A percentile compares a stretch with the other conserved stretches of the same genome.
Evolutionary conservation across 805 yeast species (phyloP).

Genomic region (Priceomyces haplophilus): DNA sequence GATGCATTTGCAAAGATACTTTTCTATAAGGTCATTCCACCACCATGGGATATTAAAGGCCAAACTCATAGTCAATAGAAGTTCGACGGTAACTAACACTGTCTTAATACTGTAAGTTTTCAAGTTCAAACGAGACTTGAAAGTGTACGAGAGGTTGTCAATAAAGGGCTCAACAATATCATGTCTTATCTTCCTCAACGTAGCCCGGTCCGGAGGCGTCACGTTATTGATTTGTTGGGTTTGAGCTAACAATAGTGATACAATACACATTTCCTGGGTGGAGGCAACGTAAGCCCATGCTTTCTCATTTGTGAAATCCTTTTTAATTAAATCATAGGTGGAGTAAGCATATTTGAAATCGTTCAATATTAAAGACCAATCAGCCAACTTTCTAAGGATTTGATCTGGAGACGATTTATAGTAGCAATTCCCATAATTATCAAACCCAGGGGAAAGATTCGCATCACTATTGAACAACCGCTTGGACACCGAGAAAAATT

Average conservation of each 20-base stretch:
- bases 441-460: constrained; percentile 33
- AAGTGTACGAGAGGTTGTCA: constrained; percentile 73
- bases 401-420: constrained; percentile 65
- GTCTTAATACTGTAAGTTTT: constrained; percentile 71
- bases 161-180: constrained; percentile 58
- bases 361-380: constrained; percentile 87
- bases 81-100: constrained; percentile 63
- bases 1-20: constrained; percentile 45
- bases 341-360: constrained; percentile 83
- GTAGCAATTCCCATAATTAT: constrained; percentile 55
- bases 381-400: constrained; percentile 77
- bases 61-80: constrained; percentile 51
- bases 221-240: constrained; percentile 38
- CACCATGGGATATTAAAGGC: constrained; percentile 41
- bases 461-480: constrained; percentile 45
- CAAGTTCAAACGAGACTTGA: constrained; percentile 65
- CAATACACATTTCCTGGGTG: constrained; percentile 83
- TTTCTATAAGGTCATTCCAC: constrained; percentile 44
- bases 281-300: constrained; percentile 82
- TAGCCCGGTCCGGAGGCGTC: constrained; percentile 36
- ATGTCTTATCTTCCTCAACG: constrained; percentile 46
- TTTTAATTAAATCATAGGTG: constrained; percentile 76
- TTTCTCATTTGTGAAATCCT: constrained; percentile 72
- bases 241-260: constrained; percentile 63
- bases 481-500: constrained; percentile 65